Evolutionary conservation across 192 early-diverging fungal species (phyloP).

Genomic region (Gaertneriomyces semiglobifer): DNA sequence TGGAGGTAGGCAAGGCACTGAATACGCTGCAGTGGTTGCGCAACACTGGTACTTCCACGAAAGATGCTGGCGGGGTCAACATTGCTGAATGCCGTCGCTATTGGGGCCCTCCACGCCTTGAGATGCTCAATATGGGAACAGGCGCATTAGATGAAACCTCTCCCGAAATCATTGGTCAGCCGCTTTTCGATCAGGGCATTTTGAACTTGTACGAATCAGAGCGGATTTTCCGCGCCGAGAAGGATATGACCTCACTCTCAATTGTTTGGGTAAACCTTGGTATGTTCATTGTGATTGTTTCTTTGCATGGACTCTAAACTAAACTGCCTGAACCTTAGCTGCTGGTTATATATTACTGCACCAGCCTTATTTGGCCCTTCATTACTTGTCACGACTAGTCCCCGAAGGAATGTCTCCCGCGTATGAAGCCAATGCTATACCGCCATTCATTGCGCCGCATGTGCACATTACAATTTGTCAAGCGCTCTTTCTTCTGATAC

Average conservation of each 20-base stretch:
- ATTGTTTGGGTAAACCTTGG: slow-evolving; percentile 35
- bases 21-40: slow-evolving; percentile 44
- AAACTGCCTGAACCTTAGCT: slow-evolving; percentile 31
- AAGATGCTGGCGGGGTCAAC: slow-evolving; percentile 6
- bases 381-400: slow-evolving; percentile 30
- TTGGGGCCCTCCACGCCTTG: slow-evolving; percentile 31
- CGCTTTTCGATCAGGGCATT: slow-evolving; percentile 33
- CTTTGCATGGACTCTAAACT: not conserved
- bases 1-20: slow-evolving; percentile 33
- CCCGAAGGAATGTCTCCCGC: slow-evolving; percentile 9
- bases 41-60: slow-evolving; percentile 21
- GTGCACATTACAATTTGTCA: slow-evolving; percentile 37
- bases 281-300: slow-evolving; percentile 16
- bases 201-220: slow-evolving; percentile 28
- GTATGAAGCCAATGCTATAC: slow-evolving; percentile 11
- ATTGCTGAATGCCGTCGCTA: slow-evolving; percentile 19
- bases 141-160: slow-evolving; percentile 38
- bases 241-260: slow-evolving; percentile 30
- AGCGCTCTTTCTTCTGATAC: slow-evolving; percentile 37
- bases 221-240: slow-evolving; percentile 15
- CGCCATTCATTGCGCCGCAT: slow-evolving; percentile 31
- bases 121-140: slow-evolving; percentile 34
- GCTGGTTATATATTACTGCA: slow-evolving; percentile 31
- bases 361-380: slow-evolving; percentile 36
- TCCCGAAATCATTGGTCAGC: slow-evolving; percentile 32